Evolutionary conservation across 225 moss, liverwort and hornwort species (phyloP).

Genomic region (Pleurozium schreberi): DNA sequence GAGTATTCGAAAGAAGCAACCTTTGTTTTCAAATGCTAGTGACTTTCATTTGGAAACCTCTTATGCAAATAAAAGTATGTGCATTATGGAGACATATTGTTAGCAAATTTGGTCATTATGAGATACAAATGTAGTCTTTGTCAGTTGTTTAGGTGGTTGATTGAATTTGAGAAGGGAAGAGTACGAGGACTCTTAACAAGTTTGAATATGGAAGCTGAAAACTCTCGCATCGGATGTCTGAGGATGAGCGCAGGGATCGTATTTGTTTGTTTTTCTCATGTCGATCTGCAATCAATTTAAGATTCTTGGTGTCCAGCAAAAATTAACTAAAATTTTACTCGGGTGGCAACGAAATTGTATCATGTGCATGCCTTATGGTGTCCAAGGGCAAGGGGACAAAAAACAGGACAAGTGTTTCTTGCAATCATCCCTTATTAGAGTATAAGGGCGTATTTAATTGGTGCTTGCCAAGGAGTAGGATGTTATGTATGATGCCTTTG

Average conservation of each 20-base stretch:
- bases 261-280: neutral
- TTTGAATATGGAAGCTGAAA: constrained; percentile 17
- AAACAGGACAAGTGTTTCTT: too few relatives aligned
- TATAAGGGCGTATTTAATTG: neutral
- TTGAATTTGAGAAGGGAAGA: neutral
- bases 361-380: neutral
- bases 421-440: neutral
- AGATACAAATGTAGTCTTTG: neutral
- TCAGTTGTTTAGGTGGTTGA: constrained; percentile 1
- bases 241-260: constrained; percentile 7
- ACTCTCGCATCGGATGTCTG: neutral
- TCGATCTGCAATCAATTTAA: neutral
- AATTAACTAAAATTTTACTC: neutral
- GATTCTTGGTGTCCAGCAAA: neutral
- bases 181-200: neutral
- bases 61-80: neutral
- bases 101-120: neutral
- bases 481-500: neutral
- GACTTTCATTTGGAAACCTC: neutral
- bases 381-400: too few relatives aligned
- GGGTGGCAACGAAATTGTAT: neutral
- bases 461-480: neutral
- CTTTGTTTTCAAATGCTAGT: neutral
- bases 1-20: neutral
- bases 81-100: neutral